These are phyloP conservation scores for Lactifluus subvellereus DNA, from an alignment of 768 basidiomycete species.

Conservation along the genomic window DNA sequence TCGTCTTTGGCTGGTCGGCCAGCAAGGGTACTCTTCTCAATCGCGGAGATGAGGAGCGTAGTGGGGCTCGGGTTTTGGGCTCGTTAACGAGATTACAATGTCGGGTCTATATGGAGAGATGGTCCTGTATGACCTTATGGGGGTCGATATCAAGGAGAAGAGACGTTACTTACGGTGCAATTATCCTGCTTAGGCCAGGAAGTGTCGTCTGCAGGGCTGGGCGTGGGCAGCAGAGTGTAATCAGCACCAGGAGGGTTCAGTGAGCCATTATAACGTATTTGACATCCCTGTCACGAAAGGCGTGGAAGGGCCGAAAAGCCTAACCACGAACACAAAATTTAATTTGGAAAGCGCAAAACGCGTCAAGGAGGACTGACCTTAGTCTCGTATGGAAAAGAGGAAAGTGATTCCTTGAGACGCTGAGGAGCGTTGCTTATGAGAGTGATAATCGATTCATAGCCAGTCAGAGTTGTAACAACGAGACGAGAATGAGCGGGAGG, in stretches of 20 bases:
- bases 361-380: slow-evolving; percentile 38
- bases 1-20: slow-evolving; percentile 7
- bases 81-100: slow-evolving; percentile 62
- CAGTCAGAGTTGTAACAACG: not conserved
- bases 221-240: slow-evolving; percentile 26
- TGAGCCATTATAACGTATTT: slow-evolving; percentile 54
- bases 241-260: slow-evolving; percentile 63
- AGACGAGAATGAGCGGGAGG: not conserved
- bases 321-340: slow-evolving; percentile 36
- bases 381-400: slow-evolving; percentile 38
- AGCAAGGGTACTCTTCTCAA: slow-evolving; percentile 40
- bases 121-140: not conserved
- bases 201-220: slow-evolving; percentile 29
- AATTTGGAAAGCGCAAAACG: not conserved
- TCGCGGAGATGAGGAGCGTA: slow-evolving; percentile 48
- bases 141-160: not conserved
- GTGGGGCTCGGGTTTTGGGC: slow-evolving; percentile 56
- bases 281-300: slow-evolving; percentile 75
- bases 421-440: slow-evolving; percentile 54
- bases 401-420: slow-evolving; percentile 44
- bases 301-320: slow-evolving; percentile 68
- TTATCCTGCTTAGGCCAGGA: slow-evolving; percentile 42
- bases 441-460: slow-evolving; percentile 38
- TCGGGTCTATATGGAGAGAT: slow-evolving; percentile 42
- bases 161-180: slow-evolving; percentile 41